phyloP scores from a whole-genome alignment of 2,329 filamentous ascomycete genomes.

The Verticillium tricorpus region DNA sequence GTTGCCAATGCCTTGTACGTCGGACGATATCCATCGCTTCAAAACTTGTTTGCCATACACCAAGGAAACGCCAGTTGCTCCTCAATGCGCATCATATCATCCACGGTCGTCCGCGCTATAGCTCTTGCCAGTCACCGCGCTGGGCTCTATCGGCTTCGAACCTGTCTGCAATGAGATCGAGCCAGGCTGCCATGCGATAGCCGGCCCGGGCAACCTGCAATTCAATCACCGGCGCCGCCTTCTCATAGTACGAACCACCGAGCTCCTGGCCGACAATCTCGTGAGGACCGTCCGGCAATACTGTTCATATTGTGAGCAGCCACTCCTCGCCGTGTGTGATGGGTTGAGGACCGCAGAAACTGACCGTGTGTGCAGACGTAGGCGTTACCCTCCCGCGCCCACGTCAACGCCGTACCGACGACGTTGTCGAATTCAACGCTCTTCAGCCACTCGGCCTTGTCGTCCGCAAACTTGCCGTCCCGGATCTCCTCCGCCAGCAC shows the following conservation, averaged over 20 bases:
- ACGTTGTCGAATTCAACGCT: constrained; percentile 52
- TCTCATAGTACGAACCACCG: constrained; percentile 57
- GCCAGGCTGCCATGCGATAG: constrained; percentile 62
- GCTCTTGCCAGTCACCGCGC: not conserved
- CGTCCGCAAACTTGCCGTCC: constrained; percentile 47
- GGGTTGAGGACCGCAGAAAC: constrained; percentile 13
- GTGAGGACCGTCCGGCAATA: constrained; percentile 56
- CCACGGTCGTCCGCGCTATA: not conserved
- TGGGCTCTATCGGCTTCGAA: constrained; percentile 10
- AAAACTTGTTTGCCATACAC: not conserved
- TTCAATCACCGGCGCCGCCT: constrained; percentile 60
- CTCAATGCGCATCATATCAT: not conserved
- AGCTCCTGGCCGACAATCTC: constrained; percentile 58
- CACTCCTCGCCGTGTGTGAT: not conserved
- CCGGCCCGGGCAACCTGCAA: constrained; percentile 64
- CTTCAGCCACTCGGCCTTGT: constrained; percentile 50
- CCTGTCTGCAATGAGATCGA: constrained; percentile 54
- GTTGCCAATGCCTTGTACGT: not conserved
- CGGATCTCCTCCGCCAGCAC: constrained; percentile 50
- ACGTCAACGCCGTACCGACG: constrained; percentile 51
- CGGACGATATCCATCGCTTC: not conserved
- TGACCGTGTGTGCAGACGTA: constrained; percentile 58
- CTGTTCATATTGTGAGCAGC: constrained; percentile 24
- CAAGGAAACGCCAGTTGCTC: not conserved
- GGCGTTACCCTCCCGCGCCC: constrained; percentile 60